Conservation (phyloP, 2,329 filamentous ascomycete genomes). For the Acrocalymma vagum region DNA sequence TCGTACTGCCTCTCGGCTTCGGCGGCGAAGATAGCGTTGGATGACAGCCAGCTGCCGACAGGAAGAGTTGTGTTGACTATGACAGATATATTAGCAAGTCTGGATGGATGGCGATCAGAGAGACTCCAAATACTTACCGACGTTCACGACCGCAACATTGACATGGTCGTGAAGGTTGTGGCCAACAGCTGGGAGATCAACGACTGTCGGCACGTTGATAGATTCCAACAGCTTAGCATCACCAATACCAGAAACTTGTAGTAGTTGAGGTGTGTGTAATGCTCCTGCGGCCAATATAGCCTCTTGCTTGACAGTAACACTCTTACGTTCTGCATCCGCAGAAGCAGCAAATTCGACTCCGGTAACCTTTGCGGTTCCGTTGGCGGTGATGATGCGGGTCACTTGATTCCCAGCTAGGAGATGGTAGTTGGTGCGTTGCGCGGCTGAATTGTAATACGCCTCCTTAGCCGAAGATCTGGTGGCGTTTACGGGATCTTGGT, state of each 20-base stretch:
- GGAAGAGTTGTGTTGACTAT: constrained; percentile 21
- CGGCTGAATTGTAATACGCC: constrained; percentile 28
- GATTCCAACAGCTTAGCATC: constrained; percentile 24
- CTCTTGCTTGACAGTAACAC: constrained; percentile 28
- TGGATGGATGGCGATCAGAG: neutral
- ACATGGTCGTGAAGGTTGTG: constrained; percentile 34
- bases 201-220: constrained; percentile 25
- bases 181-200: constrained; percentile 36
- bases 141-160: constrained; percentile 16
- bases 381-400: constrained; percentile 20
- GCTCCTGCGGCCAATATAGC: constrained; percentile 34
- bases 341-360: constrained; percentile 31
- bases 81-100: neutral
- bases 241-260: constrained; percentile 39
- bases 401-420: constrained; percentile 25
- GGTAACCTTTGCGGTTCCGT: constrained; percentile 20
- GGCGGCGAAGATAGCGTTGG: constrained; percentile 29
- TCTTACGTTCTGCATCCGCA: constrained; percentile 11
- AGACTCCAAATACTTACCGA: constrained; percentile 8
- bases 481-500: constrained; percentile 17
- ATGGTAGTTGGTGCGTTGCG: constrained; percentile 26
- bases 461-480: constrained; percentile 29
- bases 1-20: constrained; percentile 26
- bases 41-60: constrained; percentile 8
- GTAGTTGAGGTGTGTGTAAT: constrained; percentile 34